Evolutionary conservation across 2,329 filamentous ascomycete species (phyloP), one percentile per base, ranked within the genome.

Genomic region (Pseudomassariella vexata): DNA sequence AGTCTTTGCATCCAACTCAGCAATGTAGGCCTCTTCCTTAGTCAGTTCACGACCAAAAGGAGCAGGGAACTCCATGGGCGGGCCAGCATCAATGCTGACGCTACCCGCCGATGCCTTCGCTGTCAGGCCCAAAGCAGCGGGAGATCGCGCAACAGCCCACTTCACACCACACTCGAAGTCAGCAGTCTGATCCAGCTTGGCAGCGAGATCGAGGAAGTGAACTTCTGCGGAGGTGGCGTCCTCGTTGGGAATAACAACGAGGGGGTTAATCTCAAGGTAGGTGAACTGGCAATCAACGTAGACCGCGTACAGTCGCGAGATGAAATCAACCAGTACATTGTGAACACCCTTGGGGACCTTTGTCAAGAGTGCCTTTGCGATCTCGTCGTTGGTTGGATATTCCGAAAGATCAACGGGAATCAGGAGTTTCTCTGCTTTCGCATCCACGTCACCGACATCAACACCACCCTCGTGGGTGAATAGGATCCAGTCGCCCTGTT

Each of bases 261-360:
- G 73, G 50, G 92, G 92, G 80, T 98, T 98, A 76, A 98, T 98
- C 70, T 98, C 92, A 52, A 98, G 87, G 73, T 98, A 98, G 57
- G 92, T 96, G 79, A 98, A 98, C 68, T 98, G 92, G 79, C 86
- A 94, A 75, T 98, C 92, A 46, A 96, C 92, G 58, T 96, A 98
- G 69, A 98, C 92, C 52, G 90, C 92, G 62, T 98, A 98, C 48
- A 98, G 76, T 53, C 92, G 82, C 56, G 87, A 87, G 71, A 98
- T 98, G 77, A 98, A 98, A 76, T 98, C 92, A 43, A 98, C 85
- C 39, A 98, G 79, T 56, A 98, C 92, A 57, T 95, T 95, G 79
- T 98, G 92, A 32, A 98, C 76, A 60, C 90, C 90, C 69, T 86
- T 70, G 53, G 92, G 92, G 28, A 98, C 88, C 66, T 98, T 92